Evolutionary conservation across 2,329 filamentous ascomycete genomes (phyloP).

Genomic region (Coniochaeta sp.): DNA sequence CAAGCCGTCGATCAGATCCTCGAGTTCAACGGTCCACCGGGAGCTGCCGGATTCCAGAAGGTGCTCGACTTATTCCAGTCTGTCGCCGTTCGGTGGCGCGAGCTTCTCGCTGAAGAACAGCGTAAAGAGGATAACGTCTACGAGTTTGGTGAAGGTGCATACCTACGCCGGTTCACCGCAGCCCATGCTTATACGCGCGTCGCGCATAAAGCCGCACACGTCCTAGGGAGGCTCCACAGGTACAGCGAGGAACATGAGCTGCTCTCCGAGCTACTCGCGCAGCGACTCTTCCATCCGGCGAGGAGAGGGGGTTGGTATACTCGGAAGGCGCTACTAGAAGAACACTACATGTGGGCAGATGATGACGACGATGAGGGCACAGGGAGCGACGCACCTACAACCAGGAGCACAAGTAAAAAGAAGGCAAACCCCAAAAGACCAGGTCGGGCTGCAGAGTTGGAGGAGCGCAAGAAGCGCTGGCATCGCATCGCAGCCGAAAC

Average conservation of each 20-base stretch:
- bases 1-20: conserved; percentile 74
- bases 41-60: conserved; percentile 55
- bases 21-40: conserved; percentile 68
- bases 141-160: conserved; percentile 77
- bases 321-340: conserved; percentile 86
- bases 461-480: conserved; percentile 73
- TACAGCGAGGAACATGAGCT: conserved; percentile 70
- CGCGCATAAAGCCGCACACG: conserved; percentile 75
- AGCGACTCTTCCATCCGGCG: conserved; percentile 78
- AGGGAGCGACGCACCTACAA: conserved; percentile 19
- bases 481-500: conserved; percentile 67
- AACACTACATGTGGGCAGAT: conserved; percentile 78
- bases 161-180: conserved; percentile 81
- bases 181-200: conserved; percentile 92
- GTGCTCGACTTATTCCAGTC: conserved; percentile 67
- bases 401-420: neutral
- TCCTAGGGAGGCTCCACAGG: conserved; percentile 75
- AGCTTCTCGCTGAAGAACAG: conserved; percentile 65
- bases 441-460: conserved; percentile 11
- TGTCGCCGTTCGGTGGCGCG: conserved; percentile 75
- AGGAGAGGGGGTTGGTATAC: conserved; percentile 92
- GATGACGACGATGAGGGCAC: conserved; percentile 25
- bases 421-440: neutral
- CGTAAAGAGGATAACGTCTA: conserved; percentile 71
- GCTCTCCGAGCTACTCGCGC: conserved; percentile 66